Evolutionary conservation across 2,329 filamentous ascomycete species (phyloP).

Genomic region (Ceratocystis alfenasii): DNA sequence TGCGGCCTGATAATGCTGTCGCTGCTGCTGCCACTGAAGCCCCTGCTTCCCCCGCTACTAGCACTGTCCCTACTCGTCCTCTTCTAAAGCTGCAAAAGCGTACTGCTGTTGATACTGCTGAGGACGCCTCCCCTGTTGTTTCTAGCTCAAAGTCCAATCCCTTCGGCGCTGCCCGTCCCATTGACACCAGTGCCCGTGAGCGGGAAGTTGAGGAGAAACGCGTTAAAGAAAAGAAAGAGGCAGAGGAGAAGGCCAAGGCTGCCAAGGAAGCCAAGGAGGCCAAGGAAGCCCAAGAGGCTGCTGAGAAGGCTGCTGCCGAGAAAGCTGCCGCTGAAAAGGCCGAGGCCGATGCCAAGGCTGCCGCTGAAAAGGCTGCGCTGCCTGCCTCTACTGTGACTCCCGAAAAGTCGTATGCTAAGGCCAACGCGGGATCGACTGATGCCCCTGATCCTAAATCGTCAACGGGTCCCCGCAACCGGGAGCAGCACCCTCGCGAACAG

Average conservation of each 20-base stretch:
- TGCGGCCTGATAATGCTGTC: conserved; percentile 62
- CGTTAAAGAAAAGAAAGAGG: conserved; percentile 59
- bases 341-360: conserved; percentile 30
- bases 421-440: neutral
- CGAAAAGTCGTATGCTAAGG: conserved; percentile 33
- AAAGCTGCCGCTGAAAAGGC: conserved; percentile 29
- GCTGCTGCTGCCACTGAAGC: conserved; percentile 51
- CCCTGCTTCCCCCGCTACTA: conserved; percentile 41
- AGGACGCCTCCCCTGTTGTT: conserved; percentile 38
- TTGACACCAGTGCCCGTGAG: conserved; percentile 83
- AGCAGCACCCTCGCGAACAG: conserved; percentile 35
- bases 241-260: conserved; percentile 79
- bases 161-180: conserved; percentile 85
- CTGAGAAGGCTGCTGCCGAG: conserved; percentile 30
- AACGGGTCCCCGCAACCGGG: conserved; percentile 25
- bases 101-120: conserved; percentile 64
- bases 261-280: conserved; percentile 65
- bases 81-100: conserved; percentile 82
- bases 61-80: conserved; percentile 51
- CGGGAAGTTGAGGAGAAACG: conserved; percentile 84
- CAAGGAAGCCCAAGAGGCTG: conserved; percentile 39
- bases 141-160: conserved; percentile 74
- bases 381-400: conserved; percentile 26
- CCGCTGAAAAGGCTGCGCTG: conserved; percentile 28
- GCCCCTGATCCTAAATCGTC: neutral